Evolutionary conservation across 179 eudicot species (phyloP).

Genomic region (Spinacia oleracea): DNA sequence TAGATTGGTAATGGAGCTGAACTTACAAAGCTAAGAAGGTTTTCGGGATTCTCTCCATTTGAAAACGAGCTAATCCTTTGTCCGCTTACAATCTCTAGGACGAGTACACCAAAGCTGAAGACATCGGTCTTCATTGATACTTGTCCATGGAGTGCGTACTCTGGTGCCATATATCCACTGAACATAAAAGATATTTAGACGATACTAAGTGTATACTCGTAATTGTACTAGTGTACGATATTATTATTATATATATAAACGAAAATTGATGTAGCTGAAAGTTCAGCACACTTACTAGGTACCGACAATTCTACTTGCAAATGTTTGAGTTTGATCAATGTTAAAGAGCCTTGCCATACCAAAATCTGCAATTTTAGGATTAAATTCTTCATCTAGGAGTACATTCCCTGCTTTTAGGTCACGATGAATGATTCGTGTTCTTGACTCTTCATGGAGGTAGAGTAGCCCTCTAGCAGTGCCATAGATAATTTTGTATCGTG

Average conservation of each 20-base stretch:
- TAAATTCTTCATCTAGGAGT: conserved; percentile 8
- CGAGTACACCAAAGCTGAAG: conserved; percentile 48
- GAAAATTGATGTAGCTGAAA: background rate
- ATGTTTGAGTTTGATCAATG: background rate
- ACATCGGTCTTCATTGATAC: conserved; percentile 45
- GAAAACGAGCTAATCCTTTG: conserved; percentile 29
- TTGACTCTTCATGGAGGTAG: conserved; percentile 29
- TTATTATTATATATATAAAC: no score
- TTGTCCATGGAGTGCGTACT: conserved; percentile 34
- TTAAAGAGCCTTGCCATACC: conserved; percentile 28
- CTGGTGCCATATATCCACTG: conserved; percentile 39
- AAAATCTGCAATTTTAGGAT: conserved; percentile 30
- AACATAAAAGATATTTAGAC: no score
- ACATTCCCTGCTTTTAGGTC: no score
- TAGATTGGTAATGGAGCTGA: no score
- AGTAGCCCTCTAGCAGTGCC: conserved; percentile 33
- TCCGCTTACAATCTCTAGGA: conserved; percentile 46
- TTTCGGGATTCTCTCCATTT: conserved; percentile 31
- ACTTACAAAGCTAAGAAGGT: conserved; percentile 47
- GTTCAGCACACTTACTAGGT: conserved; percentile 16
- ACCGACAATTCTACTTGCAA: conserved; percentile 25
- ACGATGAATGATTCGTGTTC: conserved; percentile 23
- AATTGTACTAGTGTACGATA: no score
- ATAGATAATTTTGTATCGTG: conserved; percentile 22
- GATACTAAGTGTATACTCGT: no score